Conservation (phyloP, 129 eudicot genomes). For the Saussurea involucrata region DNA sequence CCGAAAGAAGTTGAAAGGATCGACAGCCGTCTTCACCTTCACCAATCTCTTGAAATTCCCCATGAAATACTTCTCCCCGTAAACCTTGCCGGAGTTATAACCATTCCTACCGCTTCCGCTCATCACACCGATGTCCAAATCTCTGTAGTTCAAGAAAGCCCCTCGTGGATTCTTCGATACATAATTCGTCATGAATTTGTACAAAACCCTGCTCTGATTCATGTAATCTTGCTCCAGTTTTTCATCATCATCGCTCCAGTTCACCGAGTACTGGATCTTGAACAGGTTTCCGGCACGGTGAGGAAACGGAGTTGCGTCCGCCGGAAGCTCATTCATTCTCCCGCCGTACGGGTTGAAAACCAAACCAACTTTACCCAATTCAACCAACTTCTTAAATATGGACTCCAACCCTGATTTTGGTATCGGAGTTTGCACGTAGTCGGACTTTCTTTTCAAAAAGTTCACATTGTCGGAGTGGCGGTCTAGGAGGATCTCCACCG, state of each 20-base stretch:
- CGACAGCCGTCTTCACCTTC: slow-evolving; percentile 43
- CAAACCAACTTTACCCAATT: slow-evolving; percentile 29
- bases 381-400: slow-evolving; percentile 27
- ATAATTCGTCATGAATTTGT: slow-evolving; percentile 20
- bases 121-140: slow-evolving; percentile 33
- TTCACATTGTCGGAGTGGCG: slow-evolving; percentile 28
- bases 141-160: slow-evolving; percentile 25
- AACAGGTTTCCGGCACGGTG: slow-evolving; percentile 61
- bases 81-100: slow-evolving; percentile 34
- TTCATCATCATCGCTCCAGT: slow-evolving; percentile 39
- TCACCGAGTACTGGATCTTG: slow-evolving; percentile 38
- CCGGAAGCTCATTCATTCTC: slow-evolving; percentile 41
- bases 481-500: slow-evolving; percentile 8
- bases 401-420: slow-evolving; percentile 27
- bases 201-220: slow-evolving; percentile 26
- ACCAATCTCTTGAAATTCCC: slow-evolving; percentile 43
- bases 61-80: slow-evolving; percentile 38
- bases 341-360: slow-evolving; percentile 52
- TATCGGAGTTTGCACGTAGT: slow-evolving; percentile 37
- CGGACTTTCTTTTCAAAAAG: slow-evolving; percentile 45
- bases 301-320: slow-evolving; percentile 46
- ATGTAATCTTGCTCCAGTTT: slow-evolving; percentile 21
- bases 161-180: slow-evolving; percentile 37
- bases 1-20: slow-evolving; percentile 41
- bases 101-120: slow-evolving; percentile 20